Base-by-base conservation (phyloP, 192 early-diverging fungal species). In the Umbelopsis ramanniana region DNA sequence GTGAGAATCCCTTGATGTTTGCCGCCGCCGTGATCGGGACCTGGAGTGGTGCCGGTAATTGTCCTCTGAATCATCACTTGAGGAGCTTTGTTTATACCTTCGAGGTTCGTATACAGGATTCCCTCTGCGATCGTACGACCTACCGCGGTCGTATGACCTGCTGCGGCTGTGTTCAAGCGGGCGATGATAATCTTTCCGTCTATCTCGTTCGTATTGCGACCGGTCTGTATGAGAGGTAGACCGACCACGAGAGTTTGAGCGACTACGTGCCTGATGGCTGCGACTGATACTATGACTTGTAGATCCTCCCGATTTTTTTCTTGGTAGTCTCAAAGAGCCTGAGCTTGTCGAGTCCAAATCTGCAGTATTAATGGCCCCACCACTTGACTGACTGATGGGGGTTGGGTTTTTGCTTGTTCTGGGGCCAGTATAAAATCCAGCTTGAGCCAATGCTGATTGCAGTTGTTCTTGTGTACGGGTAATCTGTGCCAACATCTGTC, bases 401-500 rank as follows among this genome's bases (percentile, higher is more conserved):
- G 57, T 63, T 0, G 57, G 57, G 33, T 63, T 63, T 63, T 63
- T 63, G 14, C 57, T 63, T 17, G 29, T 37, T 63, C 19, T 63
- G 3, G 57, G 0, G 2, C 57, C 57, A 38, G 29, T 37, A n/a
- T 35, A 63, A 35, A 63, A 37, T 37, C 57, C 57, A 12, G 57
- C 57, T 38, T 70, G 68, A 17, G 67, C 50, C 23, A 75, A 52
- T 9, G 54, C 74, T 9, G 26, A 46, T 5, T 48, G 45, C 9
- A 75, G 47, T 22, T 70, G 74, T 15, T 69, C 68, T 66, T 75
- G 74, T 1, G 67, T 75, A 4, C 69, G 53, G 10, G 29, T 47
- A 4, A 75, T 55, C 23, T 75, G 68, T 24, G 70, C 57, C 11
- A 71, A 57, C 52, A 75, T 75, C 19, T 50, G 33, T 26, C 57